phyloP scores from a whole-genome alignment of 441 rosid genomes.

The Pelargonium cotyledonis region DNA sequence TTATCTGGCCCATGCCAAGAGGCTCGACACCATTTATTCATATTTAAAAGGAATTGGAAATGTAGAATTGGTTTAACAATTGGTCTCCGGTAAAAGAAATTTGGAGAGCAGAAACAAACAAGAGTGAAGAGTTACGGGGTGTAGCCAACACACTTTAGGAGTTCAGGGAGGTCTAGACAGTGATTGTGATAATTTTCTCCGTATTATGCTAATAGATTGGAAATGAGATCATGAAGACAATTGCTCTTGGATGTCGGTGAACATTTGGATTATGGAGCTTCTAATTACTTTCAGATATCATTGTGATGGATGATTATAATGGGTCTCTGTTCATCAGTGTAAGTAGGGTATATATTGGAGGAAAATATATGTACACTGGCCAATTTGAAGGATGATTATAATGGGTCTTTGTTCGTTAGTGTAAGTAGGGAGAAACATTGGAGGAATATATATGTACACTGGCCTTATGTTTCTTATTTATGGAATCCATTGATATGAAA shows the following conservation, averaged over 20 bases:
- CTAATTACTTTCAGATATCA: not conserved
- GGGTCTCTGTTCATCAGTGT: not conserved
- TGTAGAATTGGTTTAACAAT: not conserved
- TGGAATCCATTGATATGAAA: not conserved
- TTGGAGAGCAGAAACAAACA: not conserved
- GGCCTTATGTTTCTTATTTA: not conserved
- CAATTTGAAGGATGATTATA: too few relatives aligned
- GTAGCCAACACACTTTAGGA: not conserved
- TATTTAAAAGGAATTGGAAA: not conserved
- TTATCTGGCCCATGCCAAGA: not conserved
- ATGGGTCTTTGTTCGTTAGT: not conserved
- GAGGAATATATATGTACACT: not conserved
- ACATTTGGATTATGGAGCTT: not conserved
- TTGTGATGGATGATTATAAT: not conserved
- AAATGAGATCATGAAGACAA: not conserved
- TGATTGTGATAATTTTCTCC: not conserved
- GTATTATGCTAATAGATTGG: not conserved
- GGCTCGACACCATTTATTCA: not conserved
- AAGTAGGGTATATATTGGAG: not conserved
- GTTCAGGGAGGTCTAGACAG: not conserved
- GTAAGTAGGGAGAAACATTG: not conserved
- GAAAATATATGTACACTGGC: not conserved
- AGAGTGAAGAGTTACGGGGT: not conserved
- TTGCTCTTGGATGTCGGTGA: not conserved
- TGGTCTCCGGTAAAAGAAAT: not conserved